A percentile compares a stretch with the other conserved stretches of the same genome.
Conservation (phyloP, 768 basidiomycete genomes). For the Hysterangium stoloniferum region DNA sequence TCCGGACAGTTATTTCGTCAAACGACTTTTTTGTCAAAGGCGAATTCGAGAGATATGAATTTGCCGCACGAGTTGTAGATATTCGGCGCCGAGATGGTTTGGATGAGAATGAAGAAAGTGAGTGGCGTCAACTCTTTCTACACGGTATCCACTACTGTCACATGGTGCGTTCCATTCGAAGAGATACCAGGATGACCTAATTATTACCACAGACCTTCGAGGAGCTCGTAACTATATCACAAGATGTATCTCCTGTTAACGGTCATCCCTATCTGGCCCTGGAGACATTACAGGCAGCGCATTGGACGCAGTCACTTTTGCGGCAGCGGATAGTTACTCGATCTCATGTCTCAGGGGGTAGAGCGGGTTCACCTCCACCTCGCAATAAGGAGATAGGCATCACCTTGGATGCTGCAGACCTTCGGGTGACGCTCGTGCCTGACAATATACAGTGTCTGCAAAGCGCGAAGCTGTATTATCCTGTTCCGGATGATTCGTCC, state of each 20-base stretch:
- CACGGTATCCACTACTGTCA: conserved; percentile 79
- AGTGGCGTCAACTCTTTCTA: conserved; percentile 64
- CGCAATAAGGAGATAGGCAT: conserved; percentile 60
- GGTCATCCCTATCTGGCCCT: conserved; percentile 62
- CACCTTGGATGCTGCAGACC: conserved; percentile 43
- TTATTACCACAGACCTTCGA: conserved; percentile 55
- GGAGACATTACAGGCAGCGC: conserved; percentile 60
- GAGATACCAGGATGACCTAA: conserved; percentile 9
- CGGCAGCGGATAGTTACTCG: conserved; percentile 47
- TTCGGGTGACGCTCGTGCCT: conserved; percentile 28
- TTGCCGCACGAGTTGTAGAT: conserved; percentile 71
- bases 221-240: conserved; percentile 66
- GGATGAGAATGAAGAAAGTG: conserved; percentile 43
- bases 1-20: conserved; percentile 63
- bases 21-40: conserved; percentile 74
- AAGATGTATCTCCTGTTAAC: conserved; percentile 68
- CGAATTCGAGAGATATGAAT: conserved; percentile 73
- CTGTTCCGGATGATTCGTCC: conserved; percentile 61
- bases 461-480: conserved; percentile 41
- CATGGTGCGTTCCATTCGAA: conserved; percentile 48
- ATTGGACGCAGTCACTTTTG: conserved; percentile 72
- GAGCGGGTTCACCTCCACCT: conserved; percentile 6
- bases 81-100: conserved; percentile 52
- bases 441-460: conserved; percentile 16
- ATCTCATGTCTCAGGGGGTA: conserved; percentile 12